Evolutionary conservation across 495 filamentous ascomycete species (phyloP).

Genomic region (Xylaria curta): DNA sequence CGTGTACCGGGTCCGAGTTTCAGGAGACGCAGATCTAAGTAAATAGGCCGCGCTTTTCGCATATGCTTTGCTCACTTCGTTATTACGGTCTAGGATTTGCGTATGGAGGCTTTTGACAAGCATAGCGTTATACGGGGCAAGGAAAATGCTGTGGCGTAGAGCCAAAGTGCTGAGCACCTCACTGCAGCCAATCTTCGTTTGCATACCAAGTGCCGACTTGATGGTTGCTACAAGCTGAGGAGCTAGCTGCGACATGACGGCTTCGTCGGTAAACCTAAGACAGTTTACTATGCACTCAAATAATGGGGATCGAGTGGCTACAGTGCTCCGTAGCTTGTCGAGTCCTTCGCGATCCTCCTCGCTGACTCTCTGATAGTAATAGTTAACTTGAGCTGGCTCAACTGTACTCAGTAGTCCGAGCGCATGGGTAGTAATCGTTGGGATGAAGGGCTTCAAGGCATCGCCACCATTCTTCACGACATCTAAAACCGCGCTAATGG

Average conservation of each 20-base stretch:
- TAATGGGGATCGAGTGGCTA: slow-evolving; percentile 83
- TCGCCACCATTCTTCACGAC: slow-evolving; percentile 85
- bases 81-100: slow-evolving; percentile 85
- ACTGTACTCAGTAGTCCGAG: slow-evolving; percentile 82
- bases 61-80: slow-evolving; percentile 86
- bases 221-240: slow-evolving; percentile 75
- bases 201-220: slow-evolving; percentile 85
- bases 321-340: slow-evolving; percentile 80
- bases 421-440: slow-evolving; percentile 79
- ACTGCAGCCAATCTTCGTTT: slow-evolving; percentile 88
- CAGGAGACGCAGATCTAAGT: slow-evolving; percentile 72
- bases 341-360: slow-evolving; percentile 87
- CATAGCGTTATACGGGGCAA: slow-evolving; percentile 76
- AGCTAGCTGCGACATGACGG: slow-evolving; percentile 74
- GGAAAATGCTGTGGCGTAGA: slow-evolving; percentile 73
- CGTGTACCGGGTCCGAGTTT: slow-evolving; percentile 70
- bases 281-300: slow-evolving; percentile 93
- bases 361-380: slow-evolving; percentile 85
- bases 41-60: slow-evolving; percentile 87
- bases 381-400: slow-evolving; percentile 87
- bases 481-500: slow-evolving; percentile 78
- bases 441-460: slow-evolving; percentile 77
- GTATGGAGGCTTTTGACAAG: slow-evolving; percentile 80
- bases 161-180: slow-evolving; percentile 87
- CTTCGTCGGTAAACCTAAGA: slow-evolving; percentile 81